phyloP scores from a whole-genome alignment of 345 rosid genomes.

The Raphanus raphanistrum region DNA sequence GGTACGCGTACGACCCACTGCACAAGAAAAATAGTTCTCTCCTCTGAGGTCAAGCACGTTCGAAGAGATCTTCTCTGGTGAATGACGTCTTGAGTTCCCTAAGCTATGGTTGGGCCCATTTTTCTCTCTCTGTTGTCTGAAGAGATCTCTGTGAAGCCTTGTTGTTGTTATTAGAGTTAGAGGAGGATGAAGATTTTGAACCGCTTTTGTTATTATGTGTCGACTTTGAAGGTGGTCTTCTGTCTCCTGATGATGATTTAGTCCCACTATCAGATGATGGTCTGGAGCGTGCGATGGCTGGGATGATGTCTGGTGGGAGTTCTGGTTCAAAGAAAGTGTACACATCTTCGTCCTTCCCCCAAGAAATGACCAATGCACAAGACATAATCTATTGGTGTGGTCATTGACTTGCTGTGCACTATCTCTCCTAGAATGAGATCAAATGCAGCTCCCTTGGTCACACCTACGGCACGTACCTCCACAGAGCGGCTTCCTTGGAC shows the following conservation, averaged over 20 bases:
- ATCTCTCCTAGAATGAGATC: constrained; percentile 96
- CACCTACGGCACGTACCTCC: constrained; percentile 98
- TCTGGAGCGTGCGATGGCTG: constrained; percentile 56
- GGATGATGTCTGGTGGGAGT: constrained; percentile 62
- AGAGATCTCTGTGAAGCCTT: constrained; percentile 57
- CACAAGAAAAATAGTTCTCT: constrained; percentile 93
- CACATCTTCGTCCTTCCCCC: constrained; percentile 98
- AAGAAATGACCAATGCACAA: constrained; percentile 95
- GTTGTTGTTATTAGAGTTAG: constrained; percentile 37
- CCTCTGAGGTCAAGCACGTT: constrained; percentile 97
- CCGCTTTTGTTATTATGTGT: constrained; percentile 55
- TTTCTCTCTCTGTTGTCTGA: constrained; percentile 50
- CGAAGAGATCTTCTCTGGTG: constrained; percentile 84
- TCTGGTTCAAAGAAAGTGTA: constrained; percentile 97
- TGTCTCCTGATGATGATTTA: constrained; percentile 53
- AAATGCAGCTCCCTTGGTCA: constrained; percentile 99
- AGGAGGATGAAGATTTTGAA: constrained; percentile 53
- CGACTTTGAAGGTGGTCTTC: constrained; percentile 56
- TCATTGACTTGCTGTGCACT: constrained; percentile 91
- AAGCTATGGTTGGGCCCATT: constrained; percentile 41
- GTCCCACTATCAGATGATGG: constrained; percentile 59
- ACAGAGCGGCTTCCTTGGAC: constrained; percentile 97
- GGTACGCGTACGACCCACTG: constrained; percentile 85
- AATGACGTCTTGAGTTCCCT: constrained; percentile 51
- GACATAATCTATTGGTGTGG: constrained; percentile 87